phyloP scores from a whole-genome alignment of 306 rosid genomes.

The Quercus bicolor region DNA sequence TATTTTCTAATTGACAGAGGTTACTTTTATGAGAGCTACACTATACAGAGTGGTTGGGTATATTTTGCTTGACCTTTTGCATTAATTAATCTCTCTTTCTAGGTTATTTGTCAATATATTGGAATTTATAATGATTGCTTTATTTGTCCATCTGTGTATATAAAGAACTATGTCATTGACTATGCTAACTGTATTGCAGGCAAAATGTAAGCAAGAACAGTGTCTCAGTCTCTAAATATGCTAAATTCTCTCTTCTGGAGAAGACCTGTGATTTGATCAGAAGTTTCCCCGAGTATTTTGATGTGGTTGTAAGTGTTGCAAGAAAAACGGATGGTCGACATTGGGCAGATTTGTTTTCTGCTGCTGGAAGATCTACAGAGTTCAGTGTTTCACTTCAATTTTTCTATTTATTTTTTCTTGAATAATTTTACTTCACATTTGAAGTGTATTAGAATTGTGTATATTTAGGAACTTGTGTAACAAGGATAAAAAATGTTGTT shows the following conservation, averaged over 20 bases:
- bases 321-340: slow-evolving; percentile 99
- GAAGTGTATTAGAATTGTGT: not conserved
- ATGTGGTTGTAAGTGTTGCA: slow-evolving; percentile 96
- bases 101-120: not conserved
- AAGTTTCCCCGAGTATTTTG: slow-evolving; percentile 86
- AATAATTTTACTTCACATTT: slow-evolving; percentile 9
- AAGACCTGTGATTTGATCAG: slow-evolving; percentile 91
- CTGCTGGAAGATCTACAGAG: slow-evolving; percentile 99
- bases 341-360: slow-evolving; percentile 93
- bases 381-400: slow-evolving; percentile 28
- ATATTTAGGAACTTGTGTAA: not conserved
- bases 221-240: slow-evolving; percentile 38
- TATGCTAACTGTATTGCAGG: slow-evolving; percentile 44
- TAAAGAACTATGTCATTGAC: slow-evolving; percentile 22
- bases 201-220: slow-evolving; percentile 70
- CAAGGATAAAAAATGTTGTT: not conserved
- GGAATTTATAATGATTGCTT: not conserved
- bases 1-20: not conserved
- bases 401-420: slow-evolving; percentile 14
- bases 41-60: not conserved
- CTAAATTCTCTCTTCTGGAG: slow-evolving; percentile 67
- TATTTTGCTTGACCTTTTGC: not conserved
- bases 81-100: not conserved
- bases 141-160: slow-evolving; percentile 9
- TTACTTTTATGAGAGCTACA: not conserved